These are phyloP conservation scores for Carex arenaria DNA, from an alignment of 202 grass and related monocot species.

Conservation along the genomic window DNA sequence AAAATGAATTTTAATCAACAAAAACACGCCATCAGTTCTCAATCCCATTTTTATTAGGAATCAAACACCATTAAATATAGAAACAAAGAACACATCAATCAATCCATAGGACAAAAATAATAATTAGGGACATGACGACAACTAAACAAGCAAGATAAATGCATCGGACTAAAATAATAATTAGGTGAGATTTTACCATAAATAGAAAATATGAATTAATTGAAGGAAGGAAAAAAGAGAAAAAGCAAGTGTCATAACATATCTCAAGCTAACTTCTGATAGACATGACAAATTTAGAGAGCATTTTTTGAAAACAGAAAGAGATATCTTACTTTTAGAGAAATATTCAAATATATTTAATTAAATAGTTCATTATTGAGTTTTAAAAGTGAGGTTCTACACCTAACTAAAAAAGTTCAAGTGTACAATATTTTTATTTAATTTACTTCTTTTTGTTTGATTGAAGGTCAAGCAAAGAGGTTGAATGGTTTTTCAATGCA, in stretches of 20 bases:
- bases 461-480: background rate
- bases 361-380: too few relatives aligned
- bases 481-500: too few relatives aligned
- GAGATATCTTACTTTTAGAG: background rate
- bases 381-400: too few relatives aligned
- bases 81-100: too few relatives aligned
- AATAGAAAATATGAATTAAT: background rate
- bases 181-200: background rate
- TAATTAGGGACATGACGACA: too few relatives aligned
- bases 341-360: background rate
- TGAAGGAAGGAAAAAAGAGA: background rate
- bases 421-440: too few relatives aligned
- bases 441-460: background rate
- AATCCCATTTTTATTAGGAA: too few relatives aligned
- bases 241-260: background rate
- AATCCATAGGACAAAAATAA: too few relatives aligned
- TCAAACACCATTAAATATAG: too few relatives aligned
- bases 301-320: background rate
- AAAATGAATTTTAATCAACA: too few relatives aligned
- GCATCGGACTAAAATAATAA: background rate
- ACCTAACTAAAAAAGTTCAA: too few relatives aligned
- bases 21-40: too few relatives aligned
- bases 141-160: background rate
- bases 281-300: background rate
- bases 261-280: background rate